Evolutionary conservation across 2,329 filamentous ascomycete species (phyloP).

Genomic region (Sporothrix phasma): DNA sequence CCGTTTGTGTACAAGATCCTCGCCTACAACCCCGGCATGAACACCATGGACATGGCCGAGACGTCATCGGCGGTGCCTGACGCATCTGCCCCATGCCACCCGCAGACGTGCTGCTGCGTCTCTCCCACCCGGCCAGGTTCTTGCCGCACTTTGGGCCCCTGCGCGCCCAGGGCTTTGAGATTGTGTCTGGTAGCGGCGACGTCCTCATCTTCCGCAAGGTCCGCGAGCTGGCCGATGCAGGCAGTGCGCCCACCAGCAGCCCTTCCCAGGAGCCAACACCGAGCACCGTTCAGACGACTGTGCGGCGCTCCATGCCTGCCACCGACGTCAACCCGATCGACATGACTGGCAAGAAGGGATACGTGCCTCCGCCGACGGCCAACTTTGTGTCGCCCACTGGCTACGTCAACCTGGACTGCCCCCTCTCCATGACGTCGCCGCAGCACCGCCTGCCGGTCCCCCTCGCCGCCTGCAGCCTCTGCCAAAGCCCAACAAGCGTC

Average conservation of each 20-base stretch:
- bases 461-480: conserved; percentile 21
- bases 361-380: conserved; percentile 36
- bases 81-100: conserved; percentile 42
- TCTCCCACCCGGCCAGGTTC: conserved; percentile 56
- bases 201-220: conserved; percentile 58
- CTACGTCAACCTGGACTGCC: conserved; percentile 51
- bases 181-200: conserved; percentile 52
- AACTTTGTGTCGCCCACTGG: conserved; percentile 56
- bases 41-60: conserved; percentile 48
- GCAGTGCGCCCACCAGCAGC: not conserved
- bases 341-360: conserved; percentile 34
- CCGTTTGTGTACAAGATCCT: conserved; percentile 50
- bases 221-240: conserved; percentile 20
- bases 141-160: conserved; percentile 51
- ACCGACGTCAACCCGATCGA: conserved; percentile 48
- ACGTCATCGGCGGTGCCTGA: conserved; percentile 46
- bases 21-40: conserved; percentile 51
- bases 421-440: conserved; percentile 21
- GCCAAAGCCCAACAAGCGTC: too few relatives aligned
- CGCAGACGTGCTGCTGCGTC: conserved; percentile 47
- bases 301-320: conserved; percentile 13
- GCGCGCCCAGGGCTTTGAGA: conserved; percentile 54
- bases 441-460: not conserved
- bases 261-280: too few relatives aligned
- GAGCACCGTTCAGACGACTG: not conserved